Conservation (phyloP, 768 basidiomycete genomes). For the Serendipita sp. region DNA sequence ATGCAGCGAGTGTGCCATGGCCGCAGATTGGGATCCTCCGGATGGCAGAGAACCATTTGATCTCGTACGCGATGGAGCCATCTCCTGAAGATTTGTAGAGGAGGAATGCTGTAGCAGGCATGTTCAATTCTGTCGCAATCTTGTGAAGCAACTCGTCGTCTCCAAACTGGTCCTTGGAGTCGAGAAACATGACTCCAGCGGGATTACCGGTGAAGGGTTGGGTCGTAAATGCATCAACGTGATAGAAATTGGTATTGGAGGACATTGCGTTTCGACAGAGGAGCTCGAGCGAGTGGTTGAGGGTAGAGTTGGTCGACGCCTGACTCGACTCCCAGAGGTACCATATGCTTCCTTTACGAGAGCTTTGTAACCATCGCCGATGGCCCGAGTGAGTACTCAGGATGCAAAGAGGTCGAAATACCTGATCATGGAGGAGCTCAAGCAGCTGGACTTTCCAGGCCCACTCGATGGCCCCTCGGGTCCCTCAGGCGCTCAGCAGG, state of each 20-base stretch:
- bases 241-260: slow-evolving; percentile 8
- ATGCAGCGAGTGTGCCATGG: slow-evolving; percentile 20
- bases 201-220: slow-evolving; percentile 18
- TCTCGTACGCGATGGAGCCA: slow-evolving; percentile 9
- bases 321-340: too few relatives aligned
- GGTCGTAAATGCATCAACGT: slow-evolving; percentile 20
- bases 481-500: too few relatives aligned
- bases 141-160: slow-evolving; percentile 7
- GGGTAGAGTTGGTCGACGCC: too few relatives aligned
- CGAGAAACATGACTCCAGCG: slow-evolving; percentile 18
- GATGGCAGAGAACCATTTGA: slow-evolving; percentile 17
- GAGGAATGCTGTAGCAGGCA: slow-evolving; percentile 16
- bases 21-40: slow-evolving; percentile 18
- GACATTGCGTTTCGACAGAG: too few relatives aligned
- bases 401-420: too few relatives aligned
- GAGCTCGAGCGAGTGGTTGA: too few relatives aligned
- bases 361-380: too few relatives aligned
- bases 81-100: not conserved
- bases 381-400: too few relatives aligned
- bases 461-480: too few relatives aligned
- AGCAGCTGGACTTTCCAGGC: too few relatives aligned
- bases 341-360: too few relatives aligned
- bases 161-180: not conserved
- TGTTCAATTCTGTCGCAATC: slow-evolving; percentile 16
- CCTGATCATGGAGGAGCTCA: too few relatives aligned